Base-by-base conservation (phyloP, 169 alveolate species). In the Plasmodium adleri region DNA sequence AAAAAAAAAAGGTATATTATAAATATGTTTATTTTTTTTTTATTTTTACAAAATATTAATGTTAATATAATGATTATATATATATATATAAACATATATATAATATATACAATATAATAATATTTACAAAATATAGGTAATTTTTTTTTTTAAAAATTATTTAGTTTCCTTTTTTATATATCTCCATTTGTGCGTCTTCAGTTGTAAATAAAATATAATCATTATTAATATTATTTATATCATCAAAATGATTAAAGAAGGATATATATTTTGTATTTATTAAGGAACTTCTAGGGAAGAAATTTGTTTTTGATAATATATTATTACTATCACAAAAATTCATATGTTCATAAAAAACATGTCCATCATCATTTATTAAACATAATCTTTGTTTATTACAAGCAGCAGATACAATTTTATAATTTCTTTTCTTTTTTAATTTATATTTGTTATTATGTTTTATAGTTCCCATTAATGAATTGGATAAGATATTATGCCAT, bases 321-420 rank as follows among this genome's bases (percentile, higher is more conserved):
- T 45, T 9, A 59, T 26, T 60, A 54, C n/a, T 56, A 10, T 22
- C 43, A n/a, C 63, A 50, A 22, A 68, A 54, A 26, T 56, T 39
- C 12, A 83, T 54, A 1, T 56, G 52, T 47, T 83, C 91, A 32
- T 68, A 83, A 43, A 68, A 39, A 24, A 83, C 39, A 24, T 68
- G 62, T 0, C 91, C 91, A 2, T 8, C 63, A 7, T 39, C 15
- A 62, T 47, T 58, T 15, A 83, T 32, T 1, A 83, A 54, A 24
- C 91, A 83, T 67, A 83, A n/a, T 13, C 70, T 73, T n/a, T 83
- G 83, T 52, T 72, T 83, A 47, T 66, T 39, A 22, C 49, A 83
- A 22, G 54, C 17, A 12, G 91, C 91, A 6, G 67, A 6, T 13
- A 49, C 58, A 15, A 83, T 45, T 54, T 26, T 64, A 54, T 8